Base-by-base conservation (phyloP, 1,139 yeast genomes). In the Saccharomyces hybrid region DNA sequence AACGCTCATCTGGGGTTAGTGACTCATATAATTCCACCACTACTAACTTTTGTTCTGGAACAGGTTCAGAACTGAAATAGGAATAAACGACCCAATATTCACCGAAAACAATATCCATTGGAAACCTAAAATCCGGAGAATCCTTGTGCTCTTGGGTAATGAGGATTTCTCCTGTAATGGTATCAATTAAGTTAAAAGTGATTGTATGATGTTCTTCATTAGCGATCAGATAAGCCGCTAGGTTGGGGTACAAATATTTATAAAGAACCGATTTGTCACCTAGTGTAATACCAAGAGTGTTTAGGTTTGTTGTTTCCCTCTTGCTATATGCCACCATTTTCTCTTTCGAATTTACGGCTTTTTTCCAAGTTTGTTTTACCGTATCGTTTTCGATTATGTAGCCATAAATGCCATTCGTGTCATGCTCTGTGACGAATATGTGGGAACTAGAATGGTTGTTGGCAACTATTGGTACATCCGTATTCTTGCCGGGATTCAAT, bases 71-170 rank as follows among this genome's bases (percentile, higher is more conserved):
- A 52, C 82, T 75, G 67, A 78, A 80, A 66, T 80, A 88, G 0
- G 93, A 75, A 68, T 87, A 86, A 3, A 88, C 78, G 13, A 89
- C 73, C 89, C 95, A 91, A 69, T 90, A 84, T 66, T 93, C 98
- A 54, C 91, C 95, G 69, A 83, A 78, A 0, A 83, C 75, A 42
- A 88, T 64, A 28, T 78, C 75, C 19, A 88, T 75, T 19, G 75
- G 70, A 47, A 76, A 78, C 26, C 69, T 65, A 5, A 69, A 61
- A 48, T 65, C 71, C 34, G 73, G 73, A 2, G 63, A 59, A 8
- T 75, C 76, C 6, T 70, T 69, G 62, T 78, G 81, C 29, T 70
- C 63, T 23, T 75, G 76, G 2, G 80, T 70, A 63, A 81, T 75
- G 27, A 90, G 72, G 0, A 84, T 58, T 47, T 80, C 77, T 2